Conservation (phyloP, 768 basidiomycete genomes). For the Lactarius sanguifluus region DNA sequence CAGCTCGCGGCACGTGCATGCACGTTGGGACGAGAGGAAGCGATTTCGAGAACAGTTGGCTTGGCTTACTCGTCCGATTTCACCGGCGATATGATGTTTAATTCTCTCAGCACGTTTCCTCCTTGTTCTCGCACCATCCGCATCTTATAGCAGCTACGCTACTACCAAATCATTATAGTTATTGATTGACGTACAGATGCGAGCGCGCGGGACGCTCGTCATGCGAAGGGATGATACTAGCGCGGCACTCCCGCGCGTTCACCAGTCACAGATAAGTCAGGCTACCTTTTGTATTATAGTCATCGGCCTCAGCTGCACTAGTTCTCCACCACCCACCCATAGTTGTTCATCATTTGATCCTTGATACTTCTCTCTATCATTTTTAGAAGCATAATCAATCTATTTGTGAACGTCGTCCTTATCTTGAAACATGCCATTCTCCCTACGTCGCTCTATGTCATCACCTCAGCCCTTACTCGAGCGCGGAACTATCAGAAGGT, state of each 20-base stretch:
- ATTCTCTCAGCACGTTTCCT: neutral
- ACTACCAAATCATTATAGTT: neutral
- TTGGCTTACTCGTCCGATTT: slow-evolving; percentile 13
- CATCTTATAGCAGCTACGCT: neutral
- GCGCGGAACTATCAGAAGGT: no score
- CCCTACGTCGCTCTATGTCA: neutral
- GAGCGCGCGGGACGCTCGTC: neutral
- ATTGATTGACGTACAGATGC: neutral
- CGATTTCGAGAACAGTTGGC: slow-evolving; percentile 3
- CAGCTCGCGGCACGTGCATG: slow-evolving; percentile 7
- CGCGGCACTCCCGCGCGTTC: neutral
- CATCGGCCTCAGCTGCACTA: neutral
- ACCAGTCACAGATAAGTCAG: neutral
- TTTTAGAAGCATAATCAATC: neutral
- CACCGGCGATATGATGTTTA: neutral
- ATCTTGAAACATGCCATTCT: neutral
- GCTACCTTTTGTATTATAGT: neutral
- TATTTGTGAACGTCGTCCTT: neutral
- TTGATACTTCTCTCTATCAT: neutral
- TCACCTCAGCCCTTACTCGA: no score
- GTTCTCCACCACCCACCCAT: neutral
- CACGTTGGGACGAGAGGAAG: slow-evolving; percentile 16
- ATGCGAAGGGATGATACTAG: neutral
- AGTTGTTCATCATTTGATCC: neutral
- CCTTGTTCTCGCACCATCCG: neutral